Evolutionary conservation across 148 eudicot species (phyloP).

Genomic region (Vaccinium vitisidaea): DNA sequence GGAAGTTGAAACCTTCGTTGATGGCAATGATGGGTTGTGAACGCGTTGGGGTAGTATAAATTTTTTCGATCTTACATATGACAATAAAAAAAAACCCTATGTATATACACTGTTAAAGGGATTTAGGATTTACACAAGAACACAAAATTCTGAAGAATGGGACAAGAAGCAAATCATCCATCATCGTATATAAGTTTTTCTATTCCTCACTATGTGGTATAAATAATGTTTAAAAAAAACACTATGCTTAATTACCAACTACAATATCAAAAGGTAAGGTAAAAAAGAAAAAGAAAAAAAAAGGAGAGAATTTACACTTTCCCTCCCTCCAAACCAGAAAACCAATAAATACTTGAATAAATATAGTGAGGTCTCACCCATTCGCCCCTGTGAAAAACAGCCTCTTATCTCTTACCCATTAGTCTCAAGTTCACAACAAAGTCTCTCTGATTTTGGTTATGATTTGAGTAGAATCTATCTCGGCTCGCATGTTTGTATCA

Average conservation of each 20-base stretch:
- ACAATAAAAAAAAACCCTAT: neutral
- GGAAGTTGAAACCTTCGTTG: neutral
- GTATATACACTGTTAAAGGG: neutral
- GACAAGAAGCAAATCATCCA: neutral
- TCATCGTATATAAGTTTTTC: neutral
- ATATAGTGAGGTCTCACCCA: neutral
- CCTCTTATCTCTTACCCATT: neutral
- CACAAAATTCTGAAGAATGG: neutral
- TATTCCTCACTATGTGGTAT: neutral
- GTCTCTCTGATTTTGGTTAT: neutral
- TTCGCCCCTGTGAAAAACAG: neutral
- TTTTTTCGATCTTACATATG: neutral
- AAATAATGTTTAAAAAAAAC: neutral
- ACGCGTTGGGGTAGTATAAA: neutral
- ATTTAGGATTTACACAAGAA: neutral
- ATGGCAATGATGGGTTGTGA: neutral
- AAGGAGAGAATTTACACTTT: neutral
- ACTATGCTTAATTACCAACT: neutral
- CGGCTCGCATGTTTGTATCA: slow-evolving; percentile 5
- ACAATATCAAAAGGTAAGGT: neutral
- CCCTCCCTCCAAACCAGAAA: neutral
- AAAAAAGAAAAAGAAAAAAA: neutral
- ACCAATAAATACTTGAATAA: neutral
- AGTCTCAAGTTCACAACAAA: neutral
- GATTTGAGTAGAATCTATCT: slow-evolving; percentile 1